Base-by-base conservation (phyloP, 1,284 basidiomycete species). In the Thecaphora thlaspeos region DNA sequence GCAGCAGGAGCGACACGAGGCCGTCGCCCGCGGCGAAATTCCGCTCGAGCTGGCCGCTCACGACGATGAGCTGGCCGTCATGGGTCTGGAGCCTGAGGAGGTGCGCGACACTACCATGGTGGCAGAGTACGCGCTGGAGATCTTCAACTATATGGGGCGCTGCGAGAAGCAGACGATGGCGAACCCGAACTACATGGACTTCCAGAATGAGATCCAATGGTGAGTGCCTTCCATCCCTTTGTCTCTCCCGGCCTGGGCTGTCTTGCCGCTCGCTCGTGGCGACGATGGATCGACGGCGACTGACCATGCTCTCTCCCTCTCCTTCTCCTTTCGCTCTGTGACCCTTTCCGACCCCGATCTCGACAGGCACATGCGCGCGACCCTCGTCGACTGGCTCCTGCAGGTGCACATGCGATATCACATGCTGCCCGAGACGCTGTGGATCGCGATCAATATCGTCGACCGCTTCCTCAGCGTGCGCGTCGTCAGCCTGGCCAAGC, bases 111-210 rank as follows among this genome's bases (percentile, higher is more conserved):
- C 88, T 23, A 91, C 90, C 11, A 96, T 99, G 94, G 92, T 95
- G 21, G 91, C 92, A 42, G 95, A 99, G 79, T 99, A 99, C 77
- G 85, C 92, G 23, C 90, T 93, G 26, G 94, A 98, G 57, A 98
- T 99, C 76, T 98, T 98, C 74, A 83, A 85, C 58, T 97, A 98
- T 80, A 98, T 99, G 95, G 83, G 43, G 11, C 26, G 61, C 24
- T 69, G 68, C 19, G 72, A 94, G 89, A 85, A 87, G 61, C 83
- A 86, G 44, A 85, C 88, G 71, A 93, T 99, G 91, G 89, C 95
- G 36, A 89, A 87, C 68, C 85, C 91, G 2, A 85, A 90, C 71
- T 99, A 99, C 80, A 97, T 99, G 88, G 85, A 87, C 43, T 87
- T 87, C 50, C 95, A 99, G 80, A 87, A 86, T 56, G 94, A 98